Base-by-base conservation (phyloP, 2,329 filamentous ascomycete species). In the Diaporthe australafricana region DNA sequence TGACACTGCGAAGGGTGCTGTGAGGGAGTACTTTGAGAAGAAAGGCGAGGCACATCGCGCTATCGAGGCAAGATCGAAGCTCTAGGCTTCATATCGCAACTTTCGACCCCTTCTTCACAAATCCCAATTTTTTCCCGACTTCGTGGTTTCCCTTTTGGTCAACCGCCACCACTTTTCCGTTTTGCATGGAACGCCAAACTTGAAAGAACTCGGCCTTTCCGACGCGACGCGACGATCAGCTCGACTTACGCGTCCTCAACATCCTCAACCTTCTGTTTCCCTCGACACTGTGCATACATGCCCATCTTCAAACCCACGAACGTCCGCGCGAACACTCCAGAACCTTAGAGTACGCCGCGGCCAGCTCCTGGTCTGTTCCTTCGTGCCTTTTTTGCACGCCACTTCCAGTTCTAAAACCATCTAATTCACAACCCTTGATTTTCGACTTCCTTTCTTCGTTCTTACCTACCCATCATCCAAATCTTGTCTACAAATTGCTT, bases 1-100 rank as follows among this genome's bases (percentile, higher is more conserved):
- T 9, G 90, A 92, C 25, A 90, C 94, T 70, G 95, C 94, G 56
- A 90, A 91, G 81, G 84, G 77, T 48, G 92, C 90, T 80, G 88
- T 97, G 2, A 87, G 84, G 78, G 90, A 93, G 82, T 98, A 97
- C 82, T 98, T 97, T 79, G 83, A 84, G 77, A 80, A 84, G 66
- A 85, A 80, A 74, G 84, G 83, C 3, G 78, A 76, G 6, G 78
- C 77, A 52, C 86, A 88, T 74, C 78, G 77, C 52, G 82, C 82
- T 27, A 83, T 86, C 30, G 87, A 88, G 75, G 78, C 77, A n/a
- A 85, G 83, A 75, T 80, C 85, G 20, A 90, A 88, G 81, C 76
- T 90, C 3, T 74, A 22, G 68, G 30, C 17, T 20, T 17, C 40
- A 2, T 12, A 22, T 2, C 6, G 11, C 4, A 35, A n/a, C 5